phyloP scores from a whole-genome alignment of 2,329 filamentous ascomycete species.

The Ceratocystis harringtonii region DNA sequence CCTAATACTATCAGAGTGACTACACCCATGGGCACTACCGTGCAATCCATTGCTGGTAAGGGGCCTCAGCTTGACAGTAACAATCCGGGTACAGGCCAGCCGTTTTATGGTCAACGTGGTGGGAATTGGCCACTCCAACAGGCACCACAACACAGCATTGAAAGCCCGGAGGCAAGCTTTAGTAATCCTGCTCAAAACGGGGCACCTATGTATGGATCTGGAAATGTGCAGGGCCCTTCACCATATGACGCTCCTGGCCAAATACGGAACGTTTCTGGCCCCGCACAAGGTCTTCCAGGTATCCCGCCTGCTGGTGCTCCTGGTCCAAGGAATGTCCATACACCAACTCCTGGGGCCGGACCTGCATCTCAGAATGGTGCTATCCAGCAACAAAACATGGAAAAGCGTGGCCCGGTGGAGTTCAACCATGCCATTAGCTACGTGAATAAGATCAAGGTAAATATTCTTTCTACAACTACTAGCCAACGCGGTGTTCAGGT shows the following conservation, averaged over 20 bases:
- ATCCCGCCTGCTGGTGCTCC: conserved; percentile 24
- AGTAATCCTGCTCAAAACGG: conserved; percentile 41
- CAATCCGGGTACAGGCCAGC: conserved; percentile 27
- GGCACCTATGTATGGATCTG: conserved; percentile 32
- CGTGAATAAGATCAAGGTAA: conserved; percentile 98
- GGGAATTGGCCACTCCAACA: conserved; percentile 39
- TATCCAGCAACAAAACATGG: conserved; percentile 46
- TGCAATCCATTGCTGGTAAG: conserved; percentile 61
- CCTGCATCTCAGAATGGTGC: conserved; percentile 48
- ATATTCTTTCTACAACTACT: conserved; percentile 20
- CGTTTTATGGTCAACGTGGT: conserved; percentile 34
- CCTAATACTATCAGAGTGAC: conserved; percentile 94
- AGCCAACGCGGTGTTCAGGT: neutral
- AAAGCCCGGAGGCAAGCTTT: conserved; percentile 47
- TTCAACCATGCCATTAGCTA: conserved; percentile 99
- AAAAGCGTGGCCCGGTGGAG: conserved; percentile 86
- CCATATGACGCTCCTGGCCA: conserved; percentile 23
- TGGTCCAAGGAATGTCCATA: conserved; percentile 39
- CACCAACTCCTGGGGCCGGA: conserved; percentile 41
- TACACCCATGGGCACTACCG: conserved; percentile 92
- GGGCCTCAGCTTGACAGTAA: conserved; percentile 32
- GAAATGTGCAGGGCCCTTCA: conserved; percentile 17
- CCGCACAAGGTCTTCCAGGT: conserved; percentile 16
- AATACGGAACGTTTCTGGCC: conserved; percentile 20
- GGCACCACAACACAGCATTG: conserved; percentile 34